phyloP scores from a whole-genome alignment of 495 filamentous ascomycete species.

The Talaromyces trachyspermus region DNA sequence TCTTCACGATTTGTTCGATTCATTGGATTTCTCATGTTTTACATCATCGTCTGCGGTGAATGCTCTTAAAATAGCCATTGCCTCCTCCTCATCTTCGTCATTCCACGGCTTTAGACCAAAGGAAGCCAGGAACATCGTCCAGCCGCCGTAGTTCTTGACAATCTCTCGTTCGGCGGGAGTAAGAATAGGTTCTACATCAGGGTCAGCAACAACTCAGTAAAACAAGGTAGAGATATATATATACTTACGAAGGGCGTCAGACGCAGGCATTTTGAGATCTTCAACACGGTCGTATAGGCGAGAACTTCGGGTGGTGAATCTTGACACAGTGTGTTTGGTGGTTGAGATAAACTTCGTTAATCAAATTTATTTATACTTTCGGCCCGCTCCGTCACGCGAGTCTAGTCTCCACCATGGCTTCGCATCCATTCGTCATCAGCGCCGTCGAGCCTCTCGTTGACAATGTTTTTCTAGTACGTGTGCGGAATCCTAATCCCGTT shows the following conservation, averaged over 20 bases:
- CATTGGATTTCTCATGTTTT: background rate
- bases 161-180: conserved; percentile 20
- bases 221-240: background rate
- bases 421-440: no score
- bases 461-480: no score
- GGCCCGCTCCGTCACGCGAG: no score
- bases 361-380: no score
- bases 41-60: background rate
- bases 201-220: background rate
- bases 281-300: no score
- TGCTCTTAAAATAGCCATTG: conserved; percentile 15
- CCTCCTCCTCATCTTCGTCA: conserved; percentile 20
- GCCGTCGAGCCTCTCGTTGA: no score
- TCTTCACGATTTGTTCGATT: no score
- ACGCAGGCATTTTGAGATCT: conserved; percentile 7
- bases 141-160: conserved; percentile 27
- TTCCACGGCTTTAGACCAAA: conserved; percentile 26
- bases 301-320: no score
- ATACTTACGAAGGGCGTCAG: background rate
- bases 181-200: conserved; percentile 22
- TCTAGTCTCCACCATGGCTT: no score
- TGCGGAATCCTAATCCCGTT: no score
- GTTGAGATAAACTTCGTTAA: no score
- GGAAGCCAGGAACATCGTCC: conserved; percentile 19
- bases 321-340: no score